Evolutionary conservation across 495 filamentous ascomycete genomes (phyloP).

Genomic region (Aspergillus kassunensis): DNA sequence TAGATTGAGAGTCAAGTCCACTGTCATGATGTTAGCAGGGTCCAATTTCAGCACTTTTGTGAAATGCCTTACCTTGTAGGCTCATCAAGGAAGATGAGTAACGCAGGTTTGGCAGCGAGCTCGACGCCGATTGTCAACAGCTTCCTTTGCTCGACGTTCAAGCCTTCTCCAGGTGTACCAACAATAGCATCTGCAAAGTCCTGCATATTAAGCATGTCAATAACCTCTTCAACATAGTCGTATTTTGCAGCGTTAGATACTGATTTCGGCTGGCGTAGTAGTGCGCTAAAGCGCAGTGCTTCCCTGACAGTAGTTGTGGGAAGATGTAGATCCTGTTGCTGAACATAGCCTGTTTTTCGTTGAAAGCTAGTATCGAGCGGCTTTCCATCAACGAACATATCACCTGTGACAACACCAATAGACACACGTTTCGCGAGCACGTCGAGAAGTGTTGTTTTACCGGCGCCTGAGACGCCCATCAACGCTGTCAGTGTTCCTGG

Average conservation of each 20-base stretch:
- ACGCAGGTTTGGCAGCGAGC: slow-evolving; percentile 80
- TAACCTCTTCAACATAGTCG: slow-evolving; percentile 48
- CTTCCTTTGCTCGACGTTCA: slow-evolving; percentile 93
- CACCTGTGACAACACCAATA: slow-evolving; percentile 51
- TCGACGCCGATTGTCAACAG: slow-evolving; percentile 88
- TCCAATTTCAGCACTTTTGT: neutral
- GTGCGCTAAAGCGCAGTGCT: slow-evolving; percentile 77
- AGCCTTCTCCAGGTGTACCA: slow-evolving; percentile 48
- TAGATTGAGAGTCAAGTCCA: slow-evolving; percentile 79
- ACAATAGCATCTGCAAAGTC: slow-evolving; percentile 44
- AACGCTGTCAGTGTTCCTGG: slow-evolving; percentile 63
- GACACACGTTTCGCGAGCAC: slow-evolving; percentile 53
- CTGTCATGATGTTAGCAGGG: slow-evolving; percentile 31
- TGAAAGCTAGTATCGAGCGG: slow-evolving; percentile 73
- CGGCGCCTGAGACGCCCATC: slow-evolving; percentile 61
- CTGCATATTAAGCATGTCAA: slow-evolving; percentile 49
- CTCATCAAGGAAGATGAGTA: slow-evolving; percentile 94
- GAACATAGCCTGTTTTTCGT: slow-evolving; percentile 87
- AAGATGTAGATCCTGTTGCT: slow-evolving; percentile 89
- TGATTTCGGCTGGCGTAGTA: slow-evolving; percentile 71
- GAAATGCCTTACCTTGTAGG: slow-evolving; percentile 48
- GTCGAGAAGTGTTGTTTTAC: slow-evolving; percentile 65
- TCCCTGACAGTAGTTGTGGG: slow-evolving; percentile 77
- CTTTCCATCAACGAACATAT: slow-evolving; percentile 52
- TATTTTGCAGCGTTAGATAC: slow-evolving; percentile 45